These are phyloP conservation scores for Tulasnella sp. DNA, from an alignment of 768 basidiomycete genomes.

Conservation along the genomic window DNA sequence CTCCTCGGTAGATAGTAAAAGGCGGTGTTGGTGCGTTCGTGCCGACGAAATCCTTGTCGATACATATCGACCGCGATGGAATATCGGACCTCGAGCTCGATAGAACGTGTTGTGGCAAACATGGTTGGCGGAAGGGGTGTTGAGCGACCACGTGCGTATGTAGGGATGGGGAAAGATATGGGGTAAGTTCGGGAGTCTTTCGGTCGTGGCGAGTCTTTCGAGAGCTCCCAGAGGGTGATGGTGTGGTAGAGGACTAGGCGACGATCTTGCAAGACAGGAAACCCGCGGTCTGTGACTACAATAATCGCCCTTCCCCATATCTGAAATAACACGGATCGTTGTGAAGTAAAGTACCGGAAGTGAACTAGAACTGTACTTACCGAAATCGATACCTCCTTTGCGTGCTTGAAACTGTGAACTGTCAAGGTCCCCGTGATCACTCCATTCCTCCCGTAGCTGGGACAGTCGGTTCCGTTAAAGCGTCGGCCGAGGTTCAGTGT, in stretches of 20 bases:
- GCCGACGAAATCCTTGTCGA: background rate
- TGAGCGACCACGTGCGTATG: constrained; percentile 3
- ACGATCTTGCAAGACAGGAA: constrained; percentile 1
- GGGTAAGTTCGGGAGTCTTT: background rate
- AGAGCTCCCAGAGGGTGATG: background rate
- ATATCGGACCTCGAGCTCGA: background rate
- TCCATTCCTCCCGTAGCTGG: constrained; percentile 3
- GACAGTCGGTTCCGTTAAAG: background rate
- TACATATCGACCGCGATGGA: background rate
- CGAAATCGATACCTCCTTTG: constrained; percentile 7
- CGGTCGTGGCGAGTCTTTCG: background rate
- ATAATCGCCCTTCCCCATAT: constrained; percentile 3
- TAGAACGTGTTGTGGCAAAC: background rate
- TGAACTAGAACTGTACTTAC: background rate
- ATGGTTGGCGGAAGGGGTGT: constrained; percentile 6
- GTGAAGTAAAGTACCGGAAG: background rate
- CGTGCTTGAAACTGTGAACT: constrained; percentile 8
- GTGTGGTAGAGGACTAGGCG: background rate
- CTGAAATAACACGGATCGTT: background rate
- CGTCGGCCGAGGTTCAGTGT: background rate
- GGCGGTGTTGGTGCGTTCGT: background rate
- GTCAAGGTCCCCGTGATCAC: background rate
- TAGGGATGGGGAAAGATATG: constrained; percentile 13
- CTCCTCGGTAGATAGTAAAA: constrained; percentile 3
- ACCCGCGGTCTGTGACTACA: background rate